Base-by-base conservation (phyloP, 1,139 yeast genomes). In the Hansenula sp. region DNA sequence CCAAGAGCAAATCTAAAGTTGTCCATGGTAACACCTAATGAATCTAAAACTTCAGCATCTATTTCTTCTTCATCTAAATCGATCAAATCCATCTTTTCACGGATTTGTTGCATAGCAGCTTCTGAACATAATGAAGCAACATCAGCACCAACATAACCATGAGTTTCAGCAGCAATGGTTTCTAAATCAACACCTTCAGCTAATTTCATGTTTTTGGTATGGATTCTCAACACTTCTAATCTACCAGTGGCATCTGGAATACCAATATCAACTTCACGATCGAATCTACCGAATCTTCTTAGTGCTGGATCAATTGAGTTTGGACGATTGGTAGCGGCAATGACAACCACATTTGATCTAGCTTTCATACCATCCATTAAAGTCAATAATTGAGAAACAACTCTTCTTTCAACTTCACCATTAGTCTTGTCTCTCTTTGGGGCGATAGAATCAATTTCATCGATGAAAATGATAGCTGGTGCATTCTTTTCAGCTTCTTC, bases 361-460 rank as follows among this genome's bases (percentile, higher is more conserved):
- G 98, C 96, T 73, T 93, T 93, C 99, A 93, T 93, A 76, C 99
- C 99, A 67, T 93, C 99, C 99, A 93, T 93, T 59, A 93, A 79
- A 24, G 99, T 93, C 65, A 93, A 80, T 62, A 93, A 78, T 73
- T 93, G 99, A 27, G 98, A 91, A 48, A 93, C 99, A 48, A 93
- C 99, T 75, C 99, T 86, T 73, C 99, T 84, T 68, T 84, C 91
- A 57, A 94, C 99, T 72, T 94, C 99, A 73, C 99, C 99, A 64
- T 93, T 93, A 46, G 99, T 91, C 81, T 94, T 94, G 74, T 93
- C 99, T 77, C 99, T 89, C 84, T 93, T 93, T 66, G 99, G 99
- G 45, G 99, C 99, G 62, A 93, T 94, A 13, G 98, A 91, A 67
- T 93, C 99, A 57, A 93, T 94, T 72, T 93, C 99, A 71, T 93